Base-by-base conservation (phyloP, 1,284 basidiomycete genomes). In the Puccinia brachypodii region DNA sequence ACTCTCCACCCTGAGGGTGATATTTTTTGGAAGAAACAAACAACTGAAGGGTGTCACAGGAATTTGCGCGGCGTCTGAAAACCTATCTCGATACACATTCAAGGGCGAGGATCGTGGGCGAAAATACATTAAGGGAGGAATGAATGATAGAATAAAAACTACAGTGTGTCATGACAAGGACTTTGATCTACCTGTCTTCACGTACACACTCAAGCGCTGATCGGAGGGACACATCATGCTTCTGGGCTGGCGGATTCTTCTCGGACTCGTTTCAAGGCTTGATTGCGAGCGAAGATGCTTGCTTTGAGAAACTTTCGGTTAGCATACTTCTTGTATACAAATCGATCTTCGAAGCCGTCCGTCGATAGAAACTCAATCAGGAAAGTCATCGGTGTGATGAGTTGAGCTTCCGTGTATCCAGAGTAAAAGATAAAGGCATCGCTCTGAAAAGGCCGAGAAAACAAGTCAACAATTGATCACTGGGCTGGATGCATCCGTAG, bases 301-400 rank as follows among this genome's bases (percentile, higher is more conserved):
- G 89, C 95, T 87, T 95, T 94, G 86, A 98, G 90, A 90, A 96
- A 97, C 88, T 95, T 95, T 91, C 96, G 96, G 90, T 94, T 92
- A 76, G 94, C 91, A 87, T 99, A 99, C 89, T 99, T 99, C 89
- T 93, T 93, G 90, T 91, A 97, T 44, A 97, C 93, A 87, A 96
- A 95, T 85, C 93, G 92, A 80, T 91, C 89, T 56, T 92, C 90
- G 87, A 99, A 98, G 83, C 91, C 91, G 0, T 90, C 88, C 84
- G 95, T 93, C 25, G 90, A 88, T 44, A 99, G 89, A 86, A 94
- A 93, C 87, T 96, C 94, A 82, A 95, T 89, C 81, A 99, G 90
- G 86, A 94, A 89, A 76, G 91, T 89, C 84, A 95, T 92, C 13
- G 96, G 96, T 1, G 91, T 90, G 66, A 92, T 87, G 50, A 99